Percentiles rank a stretch among this genome's conserved stretches.
Evolutionary conservation across 345 rosid species (phyloP).

Genomic region (Hibiscus mutabilis): DNA sequence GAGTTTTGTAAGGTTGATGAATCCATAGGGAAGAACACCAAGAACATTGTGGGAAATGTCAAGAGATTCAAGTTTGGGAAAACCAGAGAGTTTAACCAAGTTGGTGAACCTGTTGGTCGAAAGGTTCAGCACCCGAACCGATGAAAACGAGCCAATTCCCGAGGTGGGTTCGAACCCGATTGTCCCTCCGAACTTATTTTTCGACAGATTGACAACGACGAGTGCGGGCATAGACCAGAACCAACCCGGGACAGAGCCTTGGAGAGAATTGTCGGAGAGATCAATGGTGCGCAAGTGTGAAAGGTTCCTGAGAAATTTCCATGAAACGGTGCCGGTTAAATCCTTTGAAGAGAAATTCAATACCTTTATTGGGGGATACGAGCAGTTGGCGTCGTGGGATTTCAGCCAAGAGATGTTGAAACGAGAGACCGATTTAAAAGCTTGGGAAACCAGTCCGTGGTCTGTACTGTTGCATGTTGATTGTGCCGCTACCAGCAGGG

Average conservation of each 20-base stretch:
- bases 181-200: constrained; percentile 50
- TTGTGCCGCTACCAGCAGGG: constrained; percentile 34
- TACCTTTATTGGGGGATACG: constrained; percentile 24
- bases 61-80: constrained; percentile 39
- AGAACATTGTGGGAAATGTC: constrained; percentile 60
- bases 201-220: constrained; percentile 36
- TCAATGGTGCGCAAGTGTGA: constrained; percentile 46
- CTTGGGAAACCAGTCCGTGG: constrained; percentile 36
- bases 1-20: constrained; percentile 40
- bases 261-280: constrained; percentile 65
- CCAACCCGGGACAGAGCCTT: constrained; percentile 66
- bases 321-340: constrained; percentile 60
- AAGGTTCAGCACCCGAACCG: constrained; percentile 48
- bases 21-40: constrained; percentile 44
- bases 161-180: constrained; percentile 24
- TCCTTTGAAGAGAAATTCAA: constrained; percentile 51
- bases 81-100: constrained; percentile 46
- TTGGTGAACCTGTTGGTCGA: constrained; percentile 74
- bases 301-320: constrained; percentile 50
- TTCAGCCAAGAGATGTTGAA: constrained; percentile 60
- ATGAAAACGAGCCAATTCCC: constrained; percentile 28
- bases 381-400: constrained; percentile 32
- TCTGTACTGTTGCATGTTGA: constrained; percentile 44
- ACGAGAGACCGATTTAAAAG: constrained; percentile 57
- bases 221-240: constrained; percentile 51